Evolutionary conservation across 148 eudicot species (phyloP), one percentile per base, ranked within the genome.

Genomic region (Simmondsia chinensis): DNA sequence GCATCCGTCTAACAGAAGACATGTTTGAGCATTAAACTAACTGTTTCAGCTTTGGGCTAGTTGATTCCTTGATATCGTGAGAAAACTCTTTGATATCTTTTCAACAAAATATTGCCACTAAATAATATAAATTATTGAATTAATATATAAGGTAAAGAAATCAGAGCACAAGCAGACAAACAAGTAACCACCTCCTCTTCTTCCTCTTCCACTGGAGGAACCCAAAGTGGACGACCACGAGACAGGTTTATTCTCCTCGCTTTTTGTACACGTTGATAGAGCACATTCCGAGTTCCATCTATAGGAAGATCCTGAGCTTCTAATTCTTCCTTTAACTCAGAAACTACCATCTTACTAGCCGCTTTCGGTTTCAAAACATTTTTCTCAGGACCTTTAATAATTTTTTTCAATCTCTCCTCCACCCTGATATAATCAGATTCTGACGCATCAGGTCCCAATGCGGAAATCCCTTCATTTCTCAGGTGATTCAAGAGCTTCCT

Each of bases 181-280:
- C 26, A 34, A 39, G 19, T 10, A 52, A 34, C 46, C 20, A 89
- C 97, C 97, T 84, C 97, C 61, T 89, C 97, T 63, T 84, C 93
- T 69, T 78, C 93, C 69, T 78, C 87, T 70, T 78, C 93, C 49
- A 89, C 85, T 27, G 93, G 95, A 49, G 93, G 97, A 65, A 89
- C 77, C 97, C 97, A 89, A 41, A 89, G 76, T 40, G 97, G 97
- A 32, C 91, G 87, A 32, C 95, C 93, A 56, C 87, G 88, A 43
- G 97, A 89, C 40, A 87, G 75, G 56, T 89, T 89, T 57, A 89
- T 84, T 71, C 97, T 78, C 66, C 97, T 75, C 49, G 97, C 95
- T 60, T 89, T 89, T 39, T 89, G 97, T 20, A 89, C 95, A 20
- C 97, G 95, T 57, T 89, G 97, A 58, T 89, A 89, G 40, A 89